Base-by-base conservation (phyloP, 805 yeast species). In the Hanseniaspora meyeri region DNA sequence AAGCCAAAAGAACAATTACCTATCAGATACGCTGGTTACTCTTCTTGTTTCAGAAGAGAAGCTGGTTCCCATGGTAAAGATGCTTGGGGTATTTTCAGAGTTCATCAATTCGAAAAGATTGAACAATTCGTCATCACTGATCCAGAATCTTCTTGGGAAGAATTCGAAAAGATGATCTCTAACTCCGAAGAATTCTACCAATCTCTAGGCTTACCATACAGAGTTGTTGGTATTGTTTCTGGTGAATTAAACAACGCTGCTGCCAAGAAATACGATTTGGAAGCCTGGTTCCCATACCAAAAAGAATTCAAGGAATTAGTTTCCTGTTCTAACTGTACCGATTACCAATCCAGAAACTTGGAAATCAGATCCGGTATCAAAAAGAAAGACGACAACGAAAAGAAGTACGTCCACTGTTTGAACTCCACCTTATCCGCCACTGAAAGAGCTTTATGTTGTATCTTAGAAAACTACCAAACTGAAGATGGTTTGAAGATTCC, bases 251-350 rank as follows among this genome's bases (percentile, higher is more conserved):
- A 93, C 79, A 93, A 93, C 66, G 97, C 98, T 55, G 98, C 98
- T 60, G 97, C 98, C 62, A 93, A 93, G 79, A 93, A 93, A 74
- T 93, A 85, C 76, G 98, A 93, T 76, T 80, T 93, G 69, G 98
- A 93, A 78, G 98, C 98, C 52, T 93, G 98, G 98, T 93, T 93
- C 95, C 98, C 98, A 69, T 93, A 78, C 87, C 98, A 93, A 78
- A 80, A 89, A 72, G 98, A 93, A 75, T 93, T 87, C 77, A 93
- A 93, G 76, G 98, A 93, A 77, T 82, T 93, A 66, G 98, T 93
- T 57, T 88, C 96, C 19, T 91, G 97, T 77, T 91, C 97, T 59
- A 93, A 93, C 80, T 93, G 98, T 82, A 93, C 98, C 59, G 98
- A 93, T 75, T 93, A 93, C 74, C 98, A 93, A 78, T 87, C 97